phyloP scores from a whole-genome alignment of 768 basidiomycete genomes.

The Saitozyma podzolica region DNA sequence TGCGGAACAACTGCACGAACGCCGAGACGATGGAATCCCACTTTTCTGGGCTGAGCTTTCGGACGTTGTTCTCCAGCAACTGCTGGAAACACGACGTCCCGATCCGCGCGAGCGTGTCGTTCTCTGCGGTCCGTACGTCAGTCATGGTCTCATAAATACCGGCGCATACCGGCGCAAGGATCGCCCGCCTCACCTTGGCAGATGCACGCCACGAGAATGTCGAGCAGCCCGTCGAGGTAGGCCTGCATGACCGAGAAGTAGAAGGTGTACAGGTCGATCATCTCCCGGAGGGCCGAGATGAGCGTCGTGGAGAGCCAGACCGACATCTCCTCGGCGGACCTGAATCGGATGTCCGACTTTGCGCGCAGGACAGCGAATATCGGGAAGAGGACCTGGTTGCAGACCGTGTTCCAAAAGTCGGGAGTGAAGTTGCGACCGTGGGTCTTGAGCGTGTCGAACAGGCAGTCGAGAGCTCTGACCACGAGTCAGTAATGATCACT shows the following conservation, averaged over 20 bases:
- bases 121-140: constrained; percentile 63
- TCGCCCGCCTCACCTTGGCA: constrained; percentile 77
- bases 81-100: constrained; percentile 98
- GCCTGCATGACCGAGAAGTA: constrained; percentile 89
- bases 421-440: constrained; percentile 80
- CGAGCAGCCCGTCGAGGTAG: constrained; percentile 88
- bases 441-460: constrained; percentile 89
- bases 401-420: constrained; percentile 97
- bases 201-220: constrained; percentile 91
- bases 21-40: constrained; percentile 93
- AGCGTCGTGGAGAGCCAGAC: constrained; percentile 99
- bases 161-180: neutral
- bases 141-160: neutral
- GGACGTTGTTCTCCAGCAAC: constrained; percentile 86
- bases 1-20: constrained; percentile 94
- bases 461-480: constrained; percentile 85
- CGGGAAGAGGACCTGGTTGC: constrained; percentile 93
- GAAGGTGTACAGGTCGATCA: constrained; percentile 92
- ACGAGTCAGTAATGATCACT: neutral
- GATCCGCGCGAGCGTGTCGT: constrained; percentile 94
- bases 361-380: constrained; percentile 96
- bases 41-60: constrained; percentile 73
- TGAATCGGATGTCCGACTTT: constrained; percentile 80
- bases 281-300: constrained; percentile 93
- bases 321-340: constrained; percentile 97